Evolutionary conservation across 768 basidiomycete species (phyloP), one percentile per base, ranked within the genome.

Genomic region (Candolleomyces efflorescens): DNA sequence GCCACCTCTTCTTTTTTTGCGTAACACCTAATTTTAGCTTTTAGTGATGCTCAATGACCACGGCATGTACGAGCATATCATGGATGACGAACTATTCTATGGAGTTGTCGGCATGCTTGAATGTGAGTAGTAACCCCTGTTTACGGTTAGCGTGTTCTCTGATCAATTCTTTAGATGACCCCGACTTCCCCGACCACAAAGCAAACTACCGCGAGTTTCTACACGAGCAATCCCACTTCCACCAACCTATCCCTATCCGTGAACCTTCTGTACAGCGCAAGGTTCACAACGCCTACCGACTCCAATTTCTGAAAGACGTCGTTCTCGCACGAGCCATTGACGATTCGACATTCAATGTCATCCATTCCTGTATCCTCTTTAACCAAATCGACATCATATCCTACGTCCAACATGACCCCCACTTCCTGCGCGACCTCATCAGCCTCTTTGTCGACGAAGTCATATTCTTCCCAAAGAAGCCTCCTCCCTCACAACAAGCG

Each of bases 321-420:
- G 93, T 99, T 43, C 89, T 99, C 50, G 93, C 94, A 0, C 88
- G 97, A 17, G 87, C 89, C 1, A 82, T 98, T 50, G 97, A 99
- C 65, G 97, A 99, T 71, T 89, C 92, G 2, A 98, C 95, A 0
- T 96, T 98, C 81, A 94, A 93, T 67, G 92, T 97, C 65, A 83
- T 98, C 67, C 98, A 94, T 73, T 94, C 93, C 1, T 92, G 92
- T 73, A 94, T 99, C 70, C 93, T 98, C 68, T 98, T 95, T 82
- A 97, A 98, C 74, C 96, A 99, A 70, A 94, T 96, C 65, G 97
- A 99, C 72, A 98, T 99, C 67, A 94, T 99, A 66, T 84, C 80
- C 50, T 86, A 96, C 67, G 82, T 98, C 36, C 90, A 94, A 68
- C 82, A 79, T 57, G 91, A 97, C 64, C 81, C 80, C 1, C 68